Base-by-base conservation (phyloP, 345 rosid genomes). In the Bruguiera parviflora region DNA sequence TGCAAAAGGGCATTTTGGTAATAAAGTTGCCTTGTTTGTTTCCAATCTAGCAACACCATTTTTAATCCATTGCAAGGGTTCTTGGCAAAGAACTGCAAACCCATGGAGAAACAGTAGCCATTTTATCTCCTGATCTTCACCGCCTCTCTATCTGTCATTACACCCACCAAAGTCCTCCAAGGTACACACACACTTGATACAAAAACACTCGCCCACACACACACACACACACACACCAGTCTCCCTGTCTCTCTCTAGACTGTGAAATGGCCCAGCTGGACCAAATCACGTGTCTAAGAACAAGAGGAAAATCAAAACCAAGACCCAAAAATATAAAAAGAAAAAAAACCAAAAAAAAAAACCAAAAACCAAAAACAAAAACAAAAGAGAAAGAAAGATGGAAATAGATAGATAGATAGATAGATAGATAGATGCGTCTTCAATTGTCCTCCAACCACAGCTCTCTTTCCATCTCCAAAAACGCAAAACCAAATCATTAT, bases 361-460 rank as follows among this genome's bases (percentile, higher is more conserved):
- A n/a, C n/a, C n/a, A n/a, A n/a, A n/a, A n/a, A n/a, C n/a, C n/a
- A n/a, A 32, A 43, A 43, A 3, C 3, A 15, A 39, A 10, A 7
- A 43, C 9, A 65, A 28, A 21, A 35, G 35, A 57, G 11, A 61
- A 18, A 32, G 57, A 73, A 24, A 39, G 35, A 64, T 49, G 51
- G 69, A 71, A 67, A 62, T 65, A 69, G 51, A 64, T 76, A 13
- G 49, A 73, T 49, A 5, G 33, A 62, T 65, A 69, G 51, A 64
- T 76, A 13, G 49, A 6, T 5, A 33, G 35, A 33, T 33, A 65
- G 68, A 75, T 61, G 61, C 73, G 70, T 70, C 74, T 60, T 76
- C 78, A 65, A 58, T 74, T 79, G 61, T 69, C 80, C 58, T 71
- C 79, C 75, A 76, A 68, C 74, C 76, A 64, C 67, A 51, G 63